Percentiles rank a stretch among this genome's conserved stretches.
These are phyloP conservation scores for Verruconis gallopava DNA, from an alignment of 2,329 filamentous ascomycete species.

Conservation along the genomic window DNA sequence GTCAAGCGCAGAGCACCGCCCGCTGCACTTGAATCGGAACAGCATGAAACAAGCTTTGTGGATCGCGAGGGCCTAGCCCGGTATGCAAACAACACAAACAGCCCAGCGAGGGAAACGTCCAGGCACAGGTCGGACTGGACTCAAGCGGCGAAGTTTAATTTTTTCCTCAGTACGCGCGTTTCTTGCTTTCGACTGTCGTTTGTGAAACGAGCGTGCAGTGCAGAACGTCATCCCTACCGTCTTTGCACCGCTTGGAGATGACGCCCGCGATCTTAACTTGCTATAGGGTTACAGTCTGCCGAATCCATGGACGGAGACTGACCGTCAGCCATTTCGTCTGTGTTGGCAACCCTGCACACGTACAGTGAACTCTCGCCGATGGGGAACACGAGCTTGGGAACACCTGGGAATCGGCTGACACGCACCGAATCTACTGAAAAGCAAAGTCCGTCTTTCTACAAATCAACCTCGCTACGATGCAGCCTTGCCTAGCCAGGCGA, in stretches of 20 bases:
- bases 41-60: no score
- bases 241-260: slow-evolving; percentile 4
- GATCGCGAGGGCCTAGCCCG: no score
- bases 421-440: slow-evolving; percentile 3
- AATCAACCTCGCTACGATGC: not conserved
- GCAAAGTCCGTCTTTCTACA: no score
- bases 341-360: not conserved
- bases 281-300: slow-evolving; percentile 3
- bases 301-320: not conserved
- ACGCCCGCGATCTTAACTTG: slow-evolving; percentile 1
- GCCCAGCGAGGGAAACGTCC: no score
- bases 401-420: slow-evolving; percentile 1
- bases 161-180: no score
- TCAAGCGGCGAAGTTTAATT: no score
- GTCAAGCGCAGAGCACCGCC: no score
- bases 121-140: no score
- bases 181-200: no score
- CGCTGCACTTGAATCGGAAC: no score
- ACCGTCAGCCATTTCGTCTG: not conserved
- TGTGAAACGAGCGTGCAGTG: not conserved
- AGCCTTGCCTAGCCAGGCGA: not conserved
- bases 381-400: slow-evolving; percentile 6
- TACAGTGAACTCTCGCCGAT: slow-evolving; percentile 5
- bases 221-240: slow-evolving; percentile 2
- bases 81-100: no score